phyloP scores from a whole-genome alignment of 345 rosid species.

The Barbarea vulgaris region DNA sequence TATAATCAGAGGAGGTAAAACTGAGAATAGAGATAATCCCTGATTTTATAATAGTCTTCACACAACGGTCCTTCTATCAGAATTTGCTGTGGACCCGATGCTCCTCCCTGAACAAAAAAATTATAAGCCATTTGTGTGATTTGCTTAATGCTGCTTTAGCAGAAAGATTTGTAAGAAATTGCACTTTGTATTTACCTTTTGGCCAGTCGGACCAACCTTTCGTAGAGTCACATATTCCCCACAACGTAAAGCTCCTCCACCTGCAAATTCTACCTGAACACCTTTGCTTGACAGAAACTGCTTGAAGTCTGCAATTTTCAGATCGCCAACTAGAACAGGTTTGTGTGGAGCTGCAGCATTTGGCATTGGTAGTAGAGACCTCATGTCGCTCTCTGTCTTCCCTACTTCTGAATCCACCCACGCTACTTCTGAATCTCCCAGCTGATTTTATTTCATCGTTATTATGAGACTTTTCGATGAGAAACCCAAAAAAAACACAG shows the following conservation, averaged over 20 bases:
- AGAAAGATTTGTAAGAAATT: neutral
- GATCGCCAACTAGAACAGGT: slow-evolving; percentile 88
- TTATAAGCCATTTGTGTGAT: neutral
- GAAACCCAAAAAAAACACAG: neutral
- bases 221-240: slow-evolving; percentile 90
- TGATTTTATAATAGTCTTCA: slow-evolving; percentile 88
- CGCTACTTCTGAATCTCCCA: slow-evolving; percentile 93
- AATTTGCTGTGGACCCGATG: slow-evolving; percentile 83
- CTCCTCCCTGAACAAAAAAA: slow-evolving; percentile 61
- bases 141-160: neutral
- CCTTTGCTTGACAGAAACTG: slow-evolving; percentile 92
- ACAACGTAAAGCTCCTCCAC: slow-evolving; percentile 90
- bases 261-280: slow-evolving; percentile 94
- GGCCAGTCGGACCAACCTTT: slow-evolving; percentile 73
- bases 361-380: slow-evolving; percentile 69
- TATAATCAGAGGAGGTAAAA: slow-evolving; percentile 65
- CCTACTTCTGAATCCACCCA: slow-evolving; percentile 94
- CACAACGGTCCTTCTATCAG: slow-evolving; percentile 92
- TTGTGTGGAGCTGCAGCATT: slow-evolving; percentile 70
- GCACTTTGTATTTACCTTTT: slow-evolving; percentile 62
- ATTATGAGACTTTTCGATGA: neutral
- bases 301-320: slow-evolving; percentile 92
- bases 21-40: slow-evolving; percentile 86
- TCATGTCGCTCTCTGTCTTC: slow-evolving; percentile 67
- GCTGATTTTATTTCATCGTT: slow-evolving; percentile 43